Evolutionary conservation across 495 filamentous ascomycete genomes (phyloP).

Genomic region (Daldinia concentrica): DNA sequence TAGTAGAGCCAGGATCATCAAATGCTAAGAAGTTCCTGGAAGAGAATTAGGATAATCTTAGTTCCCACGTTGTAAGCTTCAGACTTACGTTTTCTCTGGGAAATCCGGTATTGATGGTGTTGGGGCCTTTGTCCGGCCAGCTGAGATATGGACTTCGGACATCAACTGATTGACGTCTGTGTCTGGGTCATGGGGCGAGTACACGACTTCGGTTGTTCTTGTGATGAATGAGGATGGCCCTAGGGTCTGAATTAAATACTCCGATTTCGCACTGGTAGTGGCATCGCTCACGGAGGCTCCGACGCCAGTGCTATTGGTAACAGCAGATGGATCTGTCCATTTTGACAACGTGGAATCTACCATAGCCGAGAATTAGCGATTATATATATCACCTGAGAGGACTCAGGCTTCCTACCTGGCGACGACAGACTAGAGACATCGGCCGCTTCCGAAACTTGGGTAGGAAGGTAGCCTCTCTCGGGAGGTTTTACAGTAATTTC

Average conservation of each 20-base stretch:
- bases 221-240: conserved; percentile 53
- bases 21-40: conserved; percentile 31
- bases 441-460: conserved; percentile 32
- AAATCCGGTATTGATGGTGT: conserved; percentile 34
- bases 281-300: conserved; percentile 32
- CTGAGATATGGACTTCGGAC: conserved; percentile 51
- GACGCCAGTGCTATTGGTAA: conserved; percentile 45
- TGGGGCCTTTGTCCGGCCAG: conserved; percentile 37
- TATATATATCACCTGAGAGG: not conserved
- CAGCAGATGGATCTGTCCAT: conserved; percentile 50
- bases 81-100: conserved; percentile 38
- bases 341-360: conserved; percentile 56
- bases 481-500: conserved; percentile 27
- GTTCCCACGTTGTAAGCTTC: not conserved
- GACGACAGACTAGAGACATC: conserved; percentile 38
- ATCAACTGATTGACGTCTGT: conserved; percentile 43
- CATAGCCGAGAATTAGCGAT: conserved; percentile 15
- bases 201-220: conserved; percentile 47
- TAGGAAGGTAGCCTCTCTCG: conserved; percentile 29
- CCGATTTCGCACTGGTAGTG: conserved; percentile 10
- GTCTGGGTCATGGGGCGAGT: conserved; percentile 46
- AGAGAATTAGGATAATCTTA: conserved; percentile 13
- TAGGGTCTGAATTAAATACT: conserved; percentile 46
- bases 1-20: conserved; percentile 39
- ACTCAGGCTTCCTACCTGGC: conserved; percentile 33